phyloP scores from a whole-genome alignment of 1,139 yeast genomes.

The Sugiyamaella pinicola region DNA sequence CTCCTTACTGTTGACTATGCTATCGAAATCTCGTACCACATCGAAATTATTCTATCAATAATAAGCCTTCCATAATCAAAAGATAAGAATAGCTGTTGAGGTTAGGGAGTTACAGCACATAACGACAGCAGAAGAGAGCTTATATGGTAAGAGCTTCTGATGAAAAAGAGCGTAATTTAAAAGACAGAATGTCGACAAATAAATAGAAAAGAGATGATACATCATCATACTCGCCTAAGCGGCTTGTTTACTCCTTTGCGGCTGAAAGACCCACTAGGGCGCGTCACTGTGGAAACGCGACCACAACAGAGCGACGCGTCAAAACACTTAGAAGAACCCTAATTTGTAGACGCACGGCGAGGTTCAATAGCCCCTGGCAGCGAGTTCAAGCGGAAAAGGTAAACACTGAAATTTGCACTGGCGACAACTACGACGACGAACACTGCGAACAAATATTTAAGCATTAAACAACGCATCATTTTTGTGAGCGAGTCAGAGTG shows the following conservation, averaged over 20 bases:
- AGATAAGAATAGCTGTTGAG: too few relatives aligned
- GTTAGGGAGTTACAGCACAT: too few relatives aligned
- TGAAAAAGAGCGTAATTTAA: too few relatives aligned
- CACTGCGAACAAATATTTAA: neutral
- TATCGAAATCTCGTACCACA: too few relatives aligned
- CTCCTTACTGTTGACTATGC: too few relatives aligned
- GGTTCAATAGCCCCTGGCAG: conserved; percentile 1
- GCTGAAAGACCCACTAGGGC: neutral
- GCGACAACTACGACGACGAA: neutral
- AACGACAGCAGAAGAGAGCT: too few relatives aligned
- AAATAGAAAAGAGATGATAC: too few relatives aligned
- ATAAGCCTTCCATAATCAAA: too few relatives aligned
- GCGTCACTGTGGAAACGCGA: conserved; percentile 5
- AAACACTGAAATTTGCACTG: conserved; percentile 15
- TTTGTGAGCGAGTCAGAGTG: conserved; percentile 1
- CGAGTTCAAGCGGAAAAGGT: conserved; percentile 3
- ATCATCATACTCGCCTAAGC: too few relatives aligned
- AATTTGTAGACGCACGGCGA: conserved; percentile 6
- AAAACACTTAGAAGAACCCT: neutral
- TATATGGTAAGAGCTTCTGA: too few relatives aligned
- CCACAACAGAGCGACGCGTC: conserved; percentile 14
- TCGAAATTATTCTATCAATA: too few relatives aligned
- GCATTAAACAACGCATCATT: conserved; percentile 13
- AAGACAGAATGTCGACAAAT: too few relatives aligned
- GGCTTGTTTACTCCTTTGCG: neutral